Evolutionary conservation across 164 flowering plant genomes (phyloP), one percentile per base, ranked within the genome.

Genomic region (Akebia trifoliata): DNA sequence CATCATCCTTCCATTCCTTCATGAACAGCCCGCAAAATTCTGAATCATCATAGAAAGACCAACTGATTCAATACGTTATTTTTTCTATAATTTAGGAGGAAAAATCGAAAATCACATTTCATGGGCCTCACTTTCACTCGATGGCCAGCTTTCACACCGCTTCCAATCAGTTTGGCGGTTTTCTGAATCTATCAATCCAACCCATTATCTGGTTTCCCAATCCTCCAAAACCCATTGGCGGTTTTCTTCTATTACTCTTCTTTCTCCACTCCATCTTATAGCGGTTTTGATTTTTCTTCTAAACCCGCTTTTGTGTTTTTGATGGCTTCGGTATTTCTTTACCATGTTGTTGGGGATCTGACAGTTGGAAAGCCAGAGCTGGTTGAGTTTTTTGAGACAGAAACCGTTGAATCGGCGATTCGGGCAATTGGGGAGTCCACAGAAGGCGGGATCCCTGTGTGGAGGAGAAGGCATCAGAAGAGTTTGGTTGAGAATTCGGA

Each of bases 331-430:
- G 94, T 93, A 69, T 87, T 93, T 58, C 48, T 93, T 42, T 80
- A 87, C 62, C 97, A 90, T 55, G 97, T 90, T 43, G 90, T 90
- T 29, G 98, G 97, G 5, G 97, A 93, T 80, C 84, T 93, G 71
- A 93, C 98, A 36, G 97, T 90, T 49, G 98, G 95, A 59, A 90
- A 93, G 71, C 97, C 96, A 3, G 92, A 82, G 69, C 56, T 93
- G 68, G 81, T 75, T 22, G 99, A 93, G 64, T 90, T 93, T 56
- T 39, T 9, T 14, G 97, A 87, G 69, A 75, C 81, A 6, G 97
- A 90, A 68, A 83, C 87, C 20, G 81, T 93, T 24, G 96, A 83
- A 34, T 68, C 92, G 21, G 99, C 99, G 9, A 90, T 93, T 20
- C 31, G 74, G 54, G 87, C 87, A 0, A 85, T 93, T 18, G 92